Conservation (phyloP, 805 yeast species). For the Starmerella riodocensis region DNA sequence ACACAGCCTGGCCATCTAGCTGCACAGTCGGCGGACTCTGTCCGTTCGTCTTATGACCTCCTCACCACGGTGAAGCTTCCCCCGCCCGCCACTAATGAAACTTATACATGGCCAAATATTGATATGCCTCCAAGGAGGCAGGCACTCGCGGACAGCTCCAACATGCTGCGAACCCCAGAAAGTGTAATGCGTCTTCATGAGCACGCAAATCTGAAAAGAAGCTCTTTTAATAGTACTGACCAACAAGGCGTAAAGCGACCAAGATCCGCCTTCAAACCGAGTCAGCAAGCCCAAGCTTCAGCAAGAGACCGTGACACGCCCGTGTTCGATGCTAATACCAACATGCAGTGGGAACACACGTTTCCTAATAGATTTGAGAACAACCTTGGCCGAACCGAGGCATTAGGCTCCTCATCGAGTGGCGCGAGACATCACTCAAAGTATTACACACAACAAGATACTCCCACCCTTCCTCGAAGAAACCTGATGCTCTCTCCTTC, state of each 20-base stretch:
- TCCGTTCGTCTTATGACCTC: slow-evolving; percentile 1
- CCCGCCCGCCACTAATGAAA: slow-evolving; percentile 12
- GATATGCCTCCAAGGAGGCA: not conserved
- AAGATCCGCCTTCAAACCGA: too few species aligned
- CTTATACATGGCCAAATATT: slow-evolving; percentile 4
- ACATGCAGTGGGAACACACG: too few species aligned
- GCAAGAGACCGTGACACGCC: too few species aligned
- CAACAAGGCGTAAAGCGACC: too few species aligned
- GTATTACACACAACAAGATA: not conserved
- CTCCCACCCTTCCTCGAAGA: not conserved
- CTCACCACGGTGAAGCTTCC: slow-evolving; percentile 13
- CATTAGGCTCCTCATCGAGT: not conserved
- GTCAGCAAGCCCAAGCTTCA: too few species aligned
- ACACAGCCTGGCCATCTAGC: too few species aligned
- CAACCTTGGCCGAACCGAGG: too few species aligned
- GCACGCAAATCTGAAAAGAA: slow-evolving; percentile 1
- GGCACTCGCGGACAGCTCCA: slow-evolving; percentile 5
- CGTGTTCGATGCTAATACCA: too few species aligned
- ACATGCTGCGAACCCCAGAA: slow-evolving; percentile 17
- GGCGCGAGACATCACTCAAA: not conserved
- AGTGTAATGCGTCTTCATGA: slow-evolving; percentile 11
- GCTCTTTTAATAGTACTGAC: too few species aligned
- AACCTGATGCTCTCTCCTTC: slow-evolving; percentile 4
- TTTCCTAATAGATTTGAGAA: too few species aligned
- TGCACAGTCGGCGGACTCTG: too few species aligned